Percentiles rank a stretch among this genome's conserved stretches.
phyloP scores from a whole-genome alignment of 163 green algal species.

The Scenedesmus sp. region DNA sequence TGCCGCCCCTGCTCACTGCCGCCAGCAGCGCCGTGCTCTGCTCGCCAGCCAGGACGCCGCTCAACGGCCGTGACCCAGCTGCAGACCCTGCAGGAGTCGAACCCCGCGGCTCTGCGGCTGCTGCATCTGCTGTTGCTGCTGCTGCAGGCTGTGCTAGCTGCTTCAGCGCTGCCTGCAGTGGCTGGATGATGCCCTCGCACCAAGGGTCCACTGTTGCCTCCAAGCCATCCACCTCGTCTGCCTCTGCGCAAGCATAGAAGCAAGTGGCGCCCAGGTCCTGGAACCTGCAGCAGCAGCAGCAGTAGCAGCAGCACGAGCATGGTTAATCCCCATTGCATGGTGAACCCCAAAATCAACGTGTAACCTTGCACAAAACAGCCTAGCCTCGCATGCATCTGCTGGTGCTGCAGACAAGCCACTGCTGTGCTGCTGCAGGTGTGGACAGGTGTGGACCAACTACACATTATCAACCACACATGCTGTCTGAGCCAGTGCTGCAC shows the following conservation, averaged over 20 bases:
- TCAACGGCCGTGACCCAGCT: background rate
- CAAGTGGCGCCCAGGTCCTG: constrained; percentile 83
- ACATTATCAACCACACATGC: too few species aligned
- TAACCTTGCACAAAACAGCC: too few species aligned
- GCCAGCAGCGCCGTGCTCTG: constrained; percentile 30
- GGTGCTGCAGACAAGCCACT: background rate
- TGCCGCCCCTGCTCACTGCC: background rate
- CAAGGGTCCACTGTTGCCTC: constrained; percentile 69
- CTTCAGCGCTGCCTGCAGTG: constrained; percentile 10
- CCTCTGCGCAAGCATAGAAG: constrained; percentile 87
- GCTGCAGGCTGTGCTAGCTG: constrained; percentile 18
- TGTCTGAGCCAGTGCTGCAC: background rate
- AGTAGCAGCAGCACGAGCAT: too few species aligned
- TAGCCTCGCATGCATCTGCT: background rate
- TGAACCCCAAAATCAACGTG: background rate
- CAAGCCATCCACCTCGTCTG: constrained; percentile 96
- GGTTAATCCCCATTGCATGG: background rate
- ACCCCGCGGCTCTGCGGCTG: background rate
- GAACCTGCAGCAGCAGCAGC: constrained; percentile 61
- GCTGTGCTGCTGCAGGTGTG: too few species aligned
- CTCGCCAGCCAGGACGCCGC: background rate
- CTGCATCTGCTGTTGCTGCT: background rate
- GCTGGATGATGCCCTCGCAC: constrained; percentile 37
- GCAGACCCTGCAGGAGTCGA: background rate
- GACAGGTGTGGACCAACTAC: too few species aligned